Evolutionary conservation across 2,329 filamentous ascomycete species (phyloP).

Genomic region (Harringtonia lauricola): DNA sequence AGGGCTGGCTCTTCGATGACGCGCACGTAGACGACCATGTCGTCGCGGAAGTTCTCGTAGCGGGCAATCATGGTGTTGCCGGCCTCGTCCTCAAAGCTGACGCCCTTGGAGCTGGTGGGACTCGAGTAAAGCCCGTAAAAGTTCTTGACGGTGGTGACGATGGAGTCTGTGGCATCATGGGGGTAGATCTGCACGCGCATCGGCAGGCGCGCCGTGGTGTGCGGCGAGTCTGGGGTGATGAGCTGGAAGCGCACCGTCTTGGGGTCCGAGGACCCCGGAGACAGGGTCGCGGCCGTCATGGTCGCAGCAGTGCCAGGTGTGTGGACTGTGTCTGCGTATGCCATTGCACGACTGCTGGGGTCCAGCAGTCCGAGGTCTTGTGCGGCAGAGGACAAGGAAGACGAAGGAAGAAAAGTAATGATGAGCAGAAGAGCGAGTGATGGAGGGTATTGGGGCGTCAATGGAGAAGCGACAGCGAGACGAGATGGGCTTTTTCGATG

Average conservation of each 20-base stretch:
- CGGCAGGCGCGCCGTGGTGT: conserved; percentile 65
- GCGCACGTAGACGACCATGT: conserved; percentile 89
- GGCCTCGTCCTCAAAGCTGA: conserved; percentile 88
- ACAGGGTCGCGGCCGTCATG: conserved; percentile 15
- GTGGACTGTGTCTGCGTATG: conserved; percentile 5
- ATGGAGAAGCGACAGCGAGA: no score
- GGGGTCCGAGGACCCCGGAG: conserved; percentile 30
- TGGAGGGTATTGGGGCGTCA: no score
- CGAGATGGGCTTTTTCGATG: neutral
- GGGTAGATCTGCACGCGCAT: conserved; percentile 85
- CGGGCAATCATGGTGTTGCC: conserved; percentile 88
- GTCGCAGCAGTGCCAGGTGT: conserved; percentile 1
- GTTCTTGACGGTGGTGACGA: conserved; percentile 97
- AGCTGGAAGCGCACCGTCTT: conserved; percentile 76
- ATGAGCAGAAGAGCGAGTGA: no score
- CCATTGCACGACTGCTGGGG: conserved; percentile 4
- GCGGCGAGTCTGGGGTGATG: conserved; percentile 54
- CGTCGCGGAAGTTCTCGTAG: conserved; percentile 89
- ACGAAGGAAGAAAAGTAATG: no score
- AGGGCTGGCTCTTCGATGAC: conserved; percentile 54
- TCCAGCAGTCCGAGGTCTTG: neutral
- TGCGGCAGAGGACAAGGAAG: no score
- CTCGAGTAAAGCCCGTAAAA: conserved; percentile 93
- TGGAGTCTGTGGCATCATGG: conserved; percentile 94
- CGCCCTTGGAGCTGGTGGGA: conserved; percentile 57